Evolutionary conservation across 148 eudicot genomes (phyloP), one percentile per base, ranked within the genome.

Genomic region (Simmondsia chinensis): DNA sequence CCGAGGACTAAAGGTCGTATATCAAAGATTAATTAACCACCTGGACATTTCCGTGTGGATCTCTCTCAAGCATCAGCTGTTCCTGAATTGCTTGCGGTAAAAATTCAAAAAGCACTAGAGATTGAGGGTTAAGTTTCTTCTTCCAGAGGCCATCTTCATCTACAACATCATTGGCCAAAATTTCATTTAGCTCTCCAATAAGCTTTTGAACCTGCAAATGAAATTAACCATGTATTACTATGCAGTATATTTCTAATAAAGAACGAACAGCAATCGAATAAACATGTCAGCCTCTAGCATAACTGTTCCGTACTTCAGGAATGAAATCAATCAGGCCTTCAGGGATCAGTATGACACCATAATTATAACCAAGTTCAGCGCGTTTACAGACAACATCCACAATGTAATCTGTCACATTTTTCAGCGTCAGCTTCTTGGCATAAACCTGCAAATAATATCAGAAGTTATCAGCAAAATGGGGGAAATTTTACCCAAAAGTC

Each of bases 311-410:
- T 68, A 93, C 99, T 89, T 86, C 99, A 3, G 94, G 96, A 61
- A 86, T 86, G 59, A 86, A 93, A 73, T 86, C 96, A 57, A 93
- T 86, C 45, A 93, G 79, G 52, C 99, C 96, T 75, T 93, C 99
- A 11, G 96, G 99, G 2, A 93, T 77, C 32, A 93, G 73, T 42
- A 86, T 86, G 50, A 91, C 96, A 52, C 96, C 99, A 48, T 93
- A 93, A 39, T 82, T 86, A 43, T 74, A 79, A 35, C 94, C 89
- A 64, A 65, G 70, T 40, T 65, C 87, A 43, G 94, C 80, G n/a
- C 96, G 89, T 58, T 82, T 86, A 60, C 83, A 79, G 50, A 86
- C 58, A 17, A 93, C 82, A 59, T 86, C 94, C 18, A 80, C 96
- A 43, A 93, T 82, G 76, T 93, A 73, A 62, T 86, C 83, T 10